phyloP scores from a whole-genome alignment of 352 stramenopile species.

The Plasmopara muralis region DNA sequence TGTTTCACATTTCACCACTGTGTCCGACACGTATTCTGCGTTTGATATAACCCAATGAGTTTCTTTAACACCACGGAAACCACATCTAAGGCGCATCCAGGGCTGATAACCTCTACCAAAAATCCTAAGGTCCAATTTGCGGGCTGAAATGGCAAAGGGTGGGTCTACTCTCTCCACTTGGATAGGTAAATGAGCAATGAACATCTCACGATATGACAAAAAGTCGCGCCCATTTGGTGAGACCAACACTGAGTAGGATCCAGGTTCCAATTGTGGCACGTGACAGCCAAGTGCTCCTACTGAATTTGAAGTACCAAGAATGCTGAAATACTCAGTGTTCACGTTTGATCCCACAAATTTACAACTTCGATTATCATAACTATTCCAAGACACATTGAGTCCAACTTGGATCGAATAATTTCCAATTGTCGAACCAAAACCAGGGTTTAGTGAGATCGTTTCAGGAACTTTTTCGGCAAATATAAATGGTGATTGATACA shows the following conservation, averaged over 20 bases:
- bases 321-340: constrained; percentile 3
- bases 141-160: constrained; percentile 12
- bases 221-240: constrained; percentile 38
- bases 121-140: constrained; percentile 16
- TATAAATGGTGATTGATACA: constrained; percentile 21
- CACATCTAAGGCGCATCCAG: constrained; percentile 38
- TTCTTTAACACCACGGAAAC: constrained; percentile 14
- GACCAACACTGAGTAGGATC: constrained; percentile 26
- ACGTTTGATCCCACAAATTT: constrained; percentile 17
- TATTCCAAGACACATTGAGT: constrained; percentile 9
- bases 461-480: constrained; percentile 14
- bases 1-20: constrained; percentile 20
- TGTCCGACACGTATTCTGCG: constrained; percentile 19
- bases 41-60: constrained; percentile 12
- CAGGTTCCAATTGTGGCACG: constrained; percentile 19
- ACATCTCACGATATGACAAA: constrained; percentile 8
- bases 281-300: constrained; percentile 12
- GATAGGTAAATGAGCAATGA: constrained; percentile 26
- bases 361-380: constrained; percentile 15
- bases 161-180: constrained; percentile 16
- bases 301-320: not conserved
- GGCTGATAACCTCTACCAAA: constrained; percentile 30
- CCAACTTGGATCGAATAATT: constrained; percentile 18
- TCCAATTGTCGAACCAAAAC: constrained; percentile 25
- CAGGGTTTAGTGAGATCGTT: constrained; percentile 9